These are phyloP conservation scores for Pyropia yezoensis DNA, from an alignment of 23 red algal genomes.

Conservation along the genomic window DNA sequence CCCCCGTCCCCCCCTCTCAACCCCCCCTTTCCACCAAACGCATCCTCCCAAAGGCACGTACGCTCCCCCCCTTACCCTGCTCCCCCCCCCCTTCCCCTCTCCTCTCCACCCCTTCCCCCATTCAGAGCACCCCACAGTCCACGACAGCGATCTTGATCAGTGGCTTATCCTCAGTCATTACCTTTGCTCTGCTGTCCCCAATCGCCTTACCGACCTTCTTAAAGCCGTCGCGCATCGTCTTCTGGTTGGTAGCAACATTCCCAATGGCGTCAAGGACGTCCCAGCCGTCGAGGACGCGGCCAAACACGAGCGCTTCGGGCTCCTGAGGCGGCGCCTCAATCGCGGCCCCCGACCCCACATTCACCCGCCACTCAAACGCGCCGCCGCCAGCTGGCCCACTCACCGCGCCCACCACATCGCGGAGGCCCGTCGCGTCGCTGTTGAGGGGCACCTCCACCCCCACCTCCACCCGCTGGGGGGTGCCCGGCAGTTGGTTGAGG, in stretches of 20 bases:
- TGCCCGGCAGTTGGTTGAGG: slow-evolving; percentile 35
- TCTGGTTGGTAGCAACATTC: slow-evolving; percentile 36
- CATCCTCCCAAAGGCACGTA: too few species aligned
- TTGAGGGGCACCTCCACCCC: slow-evolving; percentile 26
- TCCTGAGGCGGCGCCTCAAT: slow-evolving; percentile 9
- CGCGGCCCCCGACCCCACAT: not conserved
- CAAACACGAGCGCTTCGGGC: slow-evolving; percentile 43
- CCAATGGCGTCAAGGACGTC: slow-evolving; percentile 28
- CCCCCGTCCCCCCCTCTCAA: too few species aligned
- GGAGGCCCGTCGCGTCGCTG: slow-evolving; percentile 33
- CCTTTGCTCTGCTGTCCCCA: slow-evolving; percentile 58
- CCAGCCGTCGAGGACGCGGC: slow-evolving; percentile 57
- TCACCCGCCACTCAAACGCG: slow-evolving; percentile 49
- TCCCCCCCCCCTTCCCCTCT: too few species aligned
- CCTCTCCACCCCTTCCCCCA: too few species aligned
- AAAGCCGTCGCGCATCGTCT: slow-evolving; percentile 42
- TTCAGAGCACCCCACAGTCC: slow-evolving; percentile 1
- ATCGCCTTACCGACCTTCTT: slow-evolving; percentile 48
- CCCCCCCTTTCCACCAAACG: too few species aligned
- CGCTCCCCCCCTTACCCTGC: too few species aligned
- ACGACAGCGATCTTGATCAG: slow-evolving; percentile 8
- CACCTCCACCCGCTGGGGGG: slow-evolving; percentile 16
- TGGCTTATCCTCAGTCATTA: slow-evolving; percentile 1
- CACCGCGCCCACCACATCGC: slow-evolving; percentile 26
- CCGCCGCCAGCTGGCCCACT: slow-evolving; percentile 25